These are phyloP conservation scores for Carex pumila DNA, from an alignment of 176 grass and related monocot species.

Conservation along the genomic window DNA sequence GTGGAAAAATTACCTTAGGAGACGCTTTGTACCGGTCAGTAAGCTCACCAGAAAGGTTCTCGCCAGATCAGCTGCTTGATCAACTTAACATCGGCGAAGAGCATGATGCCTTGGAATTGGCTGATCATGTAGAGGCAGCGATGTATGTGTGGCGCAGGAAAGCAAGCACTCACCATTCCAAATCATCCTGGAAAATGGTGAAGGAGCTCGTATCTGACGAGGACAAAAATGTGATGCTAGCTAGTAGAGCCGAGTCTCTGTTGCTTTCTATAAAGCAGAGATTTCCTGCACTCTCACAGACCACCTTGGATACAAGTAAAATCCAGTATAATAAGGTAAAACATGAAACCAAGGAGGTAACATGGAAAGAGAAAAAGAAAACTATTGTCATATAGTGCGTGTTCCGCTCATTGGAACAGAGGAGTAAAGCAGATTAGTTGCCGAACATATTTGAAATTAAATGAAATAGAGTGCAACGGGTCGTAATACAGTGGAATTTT, in stretches of 20 bases:
- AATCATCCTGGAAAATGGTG: slow-evolving; percentile 66
- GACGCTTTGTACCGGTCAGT: slow-evolving; percentile 69
- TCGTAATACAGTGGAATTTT: neutral
- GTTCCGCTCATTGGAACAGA: neutral
- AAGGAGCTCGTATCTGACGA: slow-evolving; percentile 66
- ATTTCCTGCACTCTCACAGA: slow-evolving; percentile 78
- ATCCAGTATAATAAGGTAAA: slow-evolving; percentile 96
- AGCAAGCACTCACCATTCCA: slow-evolving; percentile 48
- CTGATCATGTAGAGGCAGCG: slow-evolving; percentile 78
- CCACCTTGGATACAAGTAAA: slow-evolving; percentile 94
- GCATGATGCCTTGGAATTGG: slow-evolving; percentile 73
- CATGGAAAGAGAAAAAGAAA: neutral
- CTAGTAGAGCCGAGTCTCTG: slow-evolving; percentile 59
- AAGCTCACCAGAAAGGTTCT: slow-evolving; percentile 56
- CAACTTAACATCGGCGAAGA: slow-evolving; percentile 68
- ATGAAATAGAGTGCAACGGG: neutral
- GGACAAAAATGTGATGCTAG: slow-evolving; percentile 77
- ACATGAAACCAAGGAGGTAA: neutral
- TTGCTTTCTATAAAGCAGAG: slow-evolving; percentile 81
- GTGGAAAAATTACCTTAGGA: slow-evolving; percentile 62
- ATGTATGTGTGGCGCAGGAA: slow-evolving; percentile 97
- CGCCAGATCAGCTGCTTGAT: slow-evolving; percentile 70
- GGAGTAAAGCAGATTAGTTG: neutral
- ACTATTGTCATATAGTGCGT: neutral
- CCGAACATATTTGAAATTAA: neutral